Base-by-base conservation (phyloP, 495 filamentous ascomycete species). In the Daldinia childiae region DNA sequence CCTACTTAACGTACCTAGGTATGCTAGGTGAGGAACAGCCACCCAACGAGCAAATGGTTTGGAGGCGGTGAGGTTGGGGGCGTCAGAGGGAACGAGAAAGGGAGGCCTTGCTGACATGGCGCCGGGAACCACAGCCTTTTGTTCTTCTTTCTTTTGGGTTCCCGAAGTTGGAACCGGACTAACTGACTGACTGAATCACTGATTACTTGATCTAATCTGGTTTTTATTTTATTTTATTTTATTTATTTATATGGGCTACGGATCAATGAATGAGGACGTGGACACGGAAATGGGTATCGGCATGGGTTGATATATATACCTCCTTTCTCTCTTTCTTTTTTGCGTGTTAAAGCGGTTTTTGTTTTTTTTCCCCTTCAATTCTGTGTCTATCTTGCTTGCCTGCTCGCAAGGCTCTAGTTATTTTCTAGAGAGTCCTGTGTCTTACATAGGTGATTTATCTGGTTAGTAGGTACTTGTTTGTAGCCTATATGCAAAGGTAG, bases 221-320 rank as follows among this genome's bases (percentile, higher is more conserved):
- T 29, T 27, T 43, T n/a, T 15, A 30, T 29, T 27, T 43, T n/a
- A 15, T 48, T 36, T 12, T 0, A 39, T 19, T 27, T 32, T 0
- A 32, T 34, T 34, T 2, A 34, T 11, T 66, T 15, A 32, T 21
- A 61, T 21, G 58, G 64, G 57, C 54, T 68, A 68, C 27, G 58
- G 64, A 62, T 68, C 62, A 68, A 68, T 56, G 64, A 68, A 45
- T 52, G 24, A 34, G 45, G 45, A 61, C 36, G 38, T n/a, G 57
- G 45, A 52, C 11, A 41, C 14, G 43, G 32, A 59, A 41, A 66
- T 58, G 63, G 63, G 48, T 41, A 34, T 34, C 3, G 14, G 27
- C 34, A 45, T n/a, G 57, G 57, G 45, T 55, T 41, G 30, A 61
- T 68, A 50, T 55, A 41, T 54, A 15, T 62, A 17, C 55, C 58